Evolutionary conservation across 805 yeast species (phyloP), one percentile per base, ranked within the genome.

Genomic region (Wickerhamiella parazyma): DNA sequence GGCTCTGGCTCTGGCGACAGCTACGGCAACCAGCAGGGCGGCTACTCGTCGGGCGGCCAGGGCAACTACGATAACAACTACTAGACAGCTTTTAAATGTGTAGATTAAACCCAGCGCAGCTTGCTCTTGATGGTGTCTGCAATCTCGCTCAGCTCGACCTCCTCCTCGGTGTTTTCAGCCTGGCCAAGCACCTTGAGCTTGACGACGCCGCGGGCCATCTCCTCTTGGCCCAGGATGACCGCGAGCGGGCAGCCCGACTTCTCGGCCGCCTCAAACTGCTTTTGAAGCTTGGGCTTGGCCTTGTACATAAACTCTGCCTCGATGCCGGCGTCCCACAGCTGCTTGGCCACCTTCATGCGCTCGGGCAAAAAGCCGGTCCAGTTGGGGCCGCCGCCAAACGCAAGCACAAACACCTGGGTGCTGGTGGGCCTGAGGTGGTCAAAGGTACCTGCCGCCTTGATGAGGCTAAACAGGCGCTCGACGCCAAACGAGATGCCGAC

Each of bases 221-320:
- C 98, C 61, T 91, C 96, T 61, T 89, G 93, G 55, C 98, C 98
- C 45, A 91, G 69, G 52, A 91, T 91, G 36, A 91, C 94, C 10
- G 91, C 95, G 36, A 86, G 55, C 47, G 86, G 79, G 55, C 94
- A 84, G 19, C 95, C 97, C 2, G 85, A 68, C 64, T 84, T 87
- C 55, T 91, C 98, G 35, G 98, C 97, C 41, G 95, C 94, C 55
- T 89, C 97, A 51, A 91, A 91, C 66, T 91, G 98, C 63, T 89
- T 91, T 62, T 94, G 80, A 46, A 86, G 81, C 62, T 91, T 91
- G 45, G 93, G 94, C 68, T 91, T 91, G 45, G 84, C 73, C 65
- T 91, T 91, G 69, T 84, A 91, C 49, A 89, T 70, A 62, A 78
- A 93, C 66, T 91, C 98, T 38, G 94, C 70, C 60, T 84, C 93